phyloP scores from a whole-genome alignment of 2,329 filamentous ascomycete species.

The Fusarium sp. region DNA sequence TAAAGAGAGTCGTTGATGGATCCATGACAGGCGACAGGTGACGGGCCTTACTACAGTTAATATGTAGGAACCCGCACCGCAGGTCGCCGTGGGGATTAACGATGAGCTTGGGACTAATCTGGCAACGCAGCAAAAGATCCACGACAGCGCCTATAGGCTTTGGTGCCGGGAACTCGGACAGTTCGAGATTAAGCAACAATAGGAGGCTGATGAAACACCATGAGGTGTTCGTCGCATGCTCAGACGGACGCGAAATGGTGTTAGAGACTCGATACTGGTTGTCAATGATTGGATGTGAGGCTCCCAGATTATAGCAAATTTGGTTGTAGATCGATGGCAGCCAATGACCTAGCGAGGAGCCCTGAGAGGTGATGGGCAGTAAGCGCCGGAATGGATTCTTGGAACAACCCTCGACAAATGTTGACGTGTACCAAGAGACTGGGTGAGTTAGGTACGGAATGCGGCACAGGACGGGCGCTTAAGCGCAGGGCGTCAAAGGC shows the following conservation, averaged over 20 bases:
- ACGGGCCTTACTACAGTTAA: conserved; percentile 35
- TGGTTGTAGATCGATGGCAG: conserved; percentile 3
- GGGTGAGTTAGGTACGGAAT: conserved; percentile 33
- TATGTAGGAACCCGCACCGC: conserved; percentile 40
- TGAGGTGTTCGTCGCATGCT: conserved; percentile 40
- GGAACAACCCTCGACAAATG: conserved; percentile 31
- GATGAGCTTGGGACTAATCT: conserved; percentile 24
- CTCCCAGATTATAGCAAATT: conserved; percentile 34
- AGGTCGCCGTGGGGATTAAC: conserved; percentile 18
- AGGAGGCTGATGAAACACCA: conserved; percentile 42
- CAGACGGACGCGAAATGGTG: conserved; percentile 37
- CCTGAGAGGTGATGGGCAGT: conserved; percentile 19
- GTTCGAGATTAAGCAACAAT: conserved; percentile 34
- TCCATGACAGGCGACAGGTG: conserved; percentile 57
- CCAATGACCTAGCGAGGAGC: conserved; percentile 34
- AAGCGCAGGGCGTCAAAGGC: conserved; percentile 20
- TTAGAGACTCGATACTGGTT: conserved; percentile 22
- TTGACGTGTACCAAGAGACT: conserved; percentile 22
- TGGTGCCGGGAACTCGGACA: conserved; percentile 19
- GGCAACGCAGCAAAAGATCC: conserved; percentile 33
- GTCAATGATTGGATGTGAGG: conserved; percentile 31
- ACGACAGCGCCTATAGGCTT: conserved; percentile 42
- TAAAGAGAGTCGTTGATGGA: conserved; percentile 73
- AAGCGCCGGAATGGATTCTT: conserved; percentile 40
- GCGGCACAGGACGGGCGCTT: conserved; percentile 38